A percentile compares a stretch with the other conserved stretches of the same genome.
Conservation (phyloP, 2,329 filamentous ascomycete genomes). For the Aschersonia sp. region DNA sequence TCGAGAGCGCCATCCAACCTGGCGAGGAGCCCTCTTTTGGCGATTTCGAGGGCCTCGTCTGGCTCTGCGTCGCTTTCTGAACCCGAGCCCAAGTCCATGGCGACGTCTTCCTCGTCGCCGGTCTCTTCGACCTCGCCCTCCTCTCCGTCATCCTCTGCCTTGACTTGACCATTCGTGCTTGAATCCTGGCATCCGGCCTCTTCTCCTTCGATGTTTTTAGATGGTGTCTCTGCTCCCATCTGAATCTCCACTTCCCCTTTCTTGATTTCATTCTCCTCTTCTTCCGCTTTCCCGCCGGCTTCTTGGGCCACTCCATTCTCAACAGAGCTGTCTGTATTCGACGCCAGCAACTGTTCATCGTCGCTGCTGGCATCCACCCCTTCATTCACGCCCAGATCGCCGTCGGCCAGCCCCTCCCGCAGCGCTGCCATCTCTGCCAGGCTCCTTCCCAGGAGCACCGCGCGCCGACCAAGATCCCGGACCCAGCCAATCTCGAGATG, state of each 20-base stretch:
- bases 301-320: conserved; percentile 3
- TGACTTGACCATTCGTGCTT: neutral
- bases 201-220: too few relatives aligned
- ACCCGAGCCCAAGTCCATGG: conserved; percentile 27
- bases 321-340: conserved; percentile 10
- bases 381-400: conserved; percentile 26
- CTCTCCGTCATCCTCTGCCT: conserved; percentile 7
- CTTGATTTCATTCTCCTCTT: conserved; percentile 7
- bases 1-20: conserved; percentile 22
- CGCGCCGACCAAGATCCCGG: conserved; percentile 66
- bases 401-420: conserved; percentile 25
- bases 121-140: conserved; percentile 1
- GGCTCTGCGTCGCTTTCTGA: conserved; percentile 17
- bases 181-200: too few relatives aligned
- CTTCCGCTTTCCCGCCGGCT: neutral
- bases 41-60: conserved; percentile 28
- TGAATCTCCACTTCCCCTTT: too few relatives aligned
- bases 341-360: conserved; percentile 21
- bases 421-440: conserved; percentile 37
- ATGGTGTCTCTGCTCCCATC: too few relatives aligned
- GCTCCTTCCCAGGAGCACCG: conserved; percentile 44
- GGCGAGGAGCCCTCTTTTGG: conserved; percentile 32
- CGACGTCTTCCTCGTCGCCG: conserved; percentile 16
- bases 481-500: conserved; percentile 63
- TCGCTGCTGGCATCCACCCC: conserved; percentile 30